Conservation (phyloP, 192 early-diverging fungal genomes). For the Backusella circina region DNA sequence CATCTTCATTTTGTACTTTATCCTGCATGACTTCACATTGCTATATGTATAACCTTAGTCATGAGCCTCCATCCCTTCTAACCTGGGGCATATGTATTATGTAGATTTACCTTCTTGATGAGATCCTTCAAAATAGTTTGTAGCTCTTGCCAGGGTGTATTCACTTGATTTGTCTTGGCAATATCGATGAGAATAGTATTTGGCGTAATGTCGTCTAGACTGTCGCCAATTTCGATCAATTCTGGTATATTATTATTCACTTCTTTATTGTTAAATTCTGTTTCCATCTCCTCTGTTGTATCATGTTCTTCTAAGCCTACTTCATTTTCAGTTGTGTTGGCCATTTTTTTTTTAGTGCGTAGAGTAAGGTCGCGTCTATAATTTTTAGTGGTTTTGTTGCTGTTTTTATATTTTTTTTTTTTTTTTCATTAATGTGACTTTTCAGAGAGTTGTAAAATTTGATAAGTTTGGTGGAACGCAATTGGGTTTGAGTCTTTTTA, state of each 20-base stretch:
- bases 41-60: neutral
- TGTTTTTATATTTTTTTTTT: neutral
- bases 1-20: neutral
- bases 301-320: neutral
- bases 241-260: neutral
- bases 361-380: neutral
- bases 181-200: neutral
- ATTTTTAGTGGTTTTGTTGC: neutral
- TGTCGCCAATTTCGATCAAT: conserved; percentile 7
- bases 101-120: neutral
- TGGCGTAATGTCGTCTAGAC: neutral
- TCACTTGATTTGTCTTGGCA: neutral
- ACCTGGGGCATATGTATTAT: too few species aligned
- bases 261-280: neutral
- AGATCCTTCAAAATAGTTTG: neutral
- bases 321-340: neutral
- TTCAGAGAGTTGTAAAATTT: neutral
- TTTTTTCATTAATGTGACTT: neutral
- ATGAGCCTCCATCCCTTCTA: neutral
- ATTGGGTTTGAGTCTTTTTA: neutral
- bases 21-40: conserved; percentile 4
- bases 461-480: neutral
- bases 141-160: conserved; percentile 7
- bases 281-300: neutral
- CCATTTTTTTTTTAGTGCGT: neutral